Conservation (phyloP, 1,284 basidiomycete genomes). For the Puccinia novopanici region DNA sequence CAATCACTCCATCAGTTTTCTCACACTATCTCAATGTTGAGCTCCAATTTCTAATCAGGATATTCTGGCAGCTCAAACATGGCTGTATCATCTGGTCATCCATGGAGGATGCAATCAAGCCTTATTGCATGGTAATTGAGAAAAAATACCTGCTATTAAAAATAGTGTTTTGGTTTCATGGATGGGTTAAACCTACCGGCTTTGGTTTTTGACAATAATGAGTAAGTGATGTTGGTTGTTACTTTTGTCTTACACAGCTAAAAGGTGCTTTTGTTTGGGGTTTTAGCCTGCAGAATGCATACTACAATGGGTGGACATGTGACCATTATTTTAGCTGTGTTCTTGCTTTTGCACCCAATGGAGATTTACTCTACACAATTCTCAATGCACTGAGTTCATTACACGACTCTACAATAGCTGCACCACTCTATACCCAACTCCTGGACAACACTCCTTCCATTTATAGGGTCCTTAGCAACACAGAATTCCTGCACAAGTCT, state of each 20-base stretch:
- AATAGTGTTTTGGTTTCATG: not conserved
- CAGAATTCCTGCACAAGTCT: not conserved
- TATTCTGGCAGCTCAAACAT: not conserved
- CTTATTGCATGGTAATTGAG: not conserved
- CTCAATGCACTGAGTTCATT: conserved; percentile 58
- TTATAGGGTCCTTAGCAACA: not conserved
- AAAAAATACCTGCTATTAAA: not conserved
- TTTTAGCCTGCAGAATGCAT: no score
- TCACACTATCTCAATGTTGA: not conserved
- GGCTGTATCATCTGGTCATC: not conserved
- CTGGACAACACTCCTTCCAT: not conserved
- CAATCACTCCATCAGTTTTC: no score
- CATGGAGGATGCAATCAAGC: not conserved
- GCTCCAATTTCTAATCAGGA: not conserved
- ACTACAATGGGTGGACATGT: no score
- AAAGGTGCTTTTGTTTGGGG: no score
- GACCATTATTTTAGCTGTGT: no score
- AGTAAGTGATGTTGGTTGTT: not conserved
- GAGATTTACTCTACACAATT: no score
- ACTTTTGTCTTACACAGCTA: no score
- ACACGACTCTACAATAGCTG: not conserved
- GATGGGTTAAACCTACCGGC: conserved; percentile 8
- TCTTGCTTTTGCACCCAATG: no score
- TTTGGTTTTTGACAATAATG: conserved; percentile 4
- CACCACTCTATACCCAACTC: not conserved